phyloP scores from a whole-genome alignment of 2,329 filamentous ascomycete species.

The Pezizomycotina sp. region DNA sequence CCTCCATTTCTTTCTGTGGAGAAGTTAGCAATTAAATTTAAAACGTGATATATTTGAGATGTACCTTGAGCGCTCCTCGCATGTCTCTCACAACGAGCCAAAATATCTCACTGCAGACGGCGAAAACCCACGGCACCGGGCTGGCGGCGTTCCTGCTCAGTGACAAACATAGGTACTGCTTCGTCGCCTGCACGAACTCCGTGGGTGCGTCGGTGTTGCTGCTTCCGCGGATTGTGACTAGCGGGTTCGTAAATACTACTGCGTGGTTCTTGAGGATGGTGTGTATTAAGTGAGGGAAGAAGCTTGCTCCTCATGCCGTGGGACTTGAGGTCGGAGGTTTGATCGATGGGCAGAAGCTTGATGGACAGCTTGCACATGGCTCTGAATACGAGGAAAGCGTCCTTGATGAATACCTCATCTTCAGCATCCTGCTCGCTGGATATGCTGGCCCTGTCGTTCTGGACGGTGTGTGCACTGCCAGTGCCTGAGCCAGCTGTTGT shows the following conservation, averaged over 20 bases:
- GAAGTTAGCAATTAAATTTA: conserved; percentile 18
- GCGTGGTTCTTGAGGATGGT: conserved; percentile 91
- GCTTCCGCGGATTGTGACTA: conserved; percentile 82
- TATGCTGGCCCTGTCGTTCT: conserved; percentile 31
- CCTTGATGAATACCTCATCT: conserved; percentile 91
- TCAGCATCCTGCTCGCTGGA: conserved; percentile 48
- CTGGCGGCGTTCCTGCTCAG: conserved; percentile 90
- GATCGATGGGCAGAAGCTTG: conserved; percentile 73
- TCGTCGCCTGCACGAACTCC: conserved; percentile 82
- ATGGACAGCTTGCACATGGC: conserved; percentile 97
- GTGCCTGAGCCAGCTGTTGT: conserved; percentile 34
- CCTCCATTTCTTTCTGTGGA: conserved; percentile 76
- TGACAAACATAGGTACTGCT: conserved; percentile 90
- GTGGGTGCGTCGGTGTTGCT: conserved; percentile 69
- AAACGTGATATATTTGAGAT: conserved; percentile 23
- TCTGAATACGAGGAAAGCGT: conserved; percentile 91
- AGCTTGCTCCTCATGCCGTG: conserved; percentile 97
- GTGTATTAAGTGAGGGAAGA: conserved; percentile 81
- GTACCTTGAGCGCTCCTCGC: conserved; percentile 78
- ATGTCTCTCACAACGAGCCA: conserved; percentile 94
- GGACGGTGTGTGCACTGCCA: conserved; percentile 27
- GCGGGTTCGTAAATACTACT: conserved; percentile 71
- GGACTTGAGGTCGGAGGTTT: conserved; percentile 79
- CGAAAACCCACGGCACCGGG: conserved; percentile 79
- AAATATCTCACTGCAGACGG: conserved; percentile 92